Evolutionary conservation across 2,329 filamentous ascomycete species (phyloP).

Genomic region (Ilyonectria mors-panacis): DNA sequence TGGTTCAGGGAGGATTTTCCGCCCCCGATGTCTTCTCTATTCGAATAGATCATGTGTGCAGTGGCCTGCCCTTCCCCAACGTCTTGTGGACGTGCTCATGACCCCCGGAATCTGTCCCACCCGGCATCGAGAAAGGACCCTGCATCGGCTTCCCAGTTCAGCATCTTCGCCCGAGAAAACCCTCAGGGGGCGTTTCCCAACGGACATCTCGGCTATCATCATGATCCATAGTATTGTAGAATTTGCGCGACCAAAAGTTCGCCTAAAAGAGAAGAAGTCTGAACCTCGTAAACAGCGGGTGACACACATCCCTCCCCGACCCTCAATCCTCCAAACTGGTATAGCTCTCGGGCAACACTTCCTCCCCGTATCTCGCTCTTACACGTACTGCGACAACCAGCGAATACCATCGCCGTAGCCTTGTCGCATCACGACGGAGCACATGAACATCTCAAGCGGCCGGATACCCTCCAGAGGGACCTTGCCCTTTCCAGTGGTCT

Average conservation of each 20-base stretch:
- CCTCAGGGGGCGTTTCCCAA: constrained; percentile 20
- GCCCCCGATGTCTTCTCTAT: not conserved
- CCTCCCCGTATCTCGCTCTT: constrained; percentile 53
- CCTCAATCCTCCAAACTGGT: constrained; percentile 39
- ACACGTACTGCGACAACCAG: constrained; percentile 95
- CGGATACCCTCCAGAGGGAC: constrained; percentile 92
- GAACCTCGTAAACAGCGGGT: constrained; percentile 52
- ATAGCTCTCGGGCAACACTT: constrained; percentile 36
- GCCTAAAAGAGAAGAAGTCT: constrained; percentile 55
- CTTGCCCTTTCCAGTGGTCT: constrained; percentile 97
- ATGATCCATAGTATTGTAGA: constrained; percentile 41
- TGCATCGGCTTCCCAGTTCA: constrained; percentile 20
- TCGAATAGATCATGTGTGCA: constrained; percentile 5
- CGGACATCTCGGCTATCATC: constrained; percentile 24
- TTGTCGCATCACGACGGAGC: constrained; percentile 98
- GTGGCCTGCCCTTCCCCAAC: not conserved
- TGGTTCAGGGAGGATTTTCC: not conserved
- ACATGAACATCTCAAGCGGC: constrained; percentile 99
- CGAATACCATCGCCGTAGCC: constrained; percentile 93
- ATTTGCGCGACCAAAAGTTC: constrained; percentile 54
- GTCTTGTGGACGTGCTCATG: not conserved
- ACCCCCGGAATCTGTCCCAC: constrained; percentile 20
- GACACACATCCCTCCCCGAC: constrained; percentile 40
- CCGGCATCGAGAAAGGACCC: constrained; percentile 3
- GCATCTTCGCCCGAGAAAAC: constrained; percentile 15